phyloP scores from a whole-genome alignment of 1,139 yeast species.

The Kazachstania sp. region DNA sequence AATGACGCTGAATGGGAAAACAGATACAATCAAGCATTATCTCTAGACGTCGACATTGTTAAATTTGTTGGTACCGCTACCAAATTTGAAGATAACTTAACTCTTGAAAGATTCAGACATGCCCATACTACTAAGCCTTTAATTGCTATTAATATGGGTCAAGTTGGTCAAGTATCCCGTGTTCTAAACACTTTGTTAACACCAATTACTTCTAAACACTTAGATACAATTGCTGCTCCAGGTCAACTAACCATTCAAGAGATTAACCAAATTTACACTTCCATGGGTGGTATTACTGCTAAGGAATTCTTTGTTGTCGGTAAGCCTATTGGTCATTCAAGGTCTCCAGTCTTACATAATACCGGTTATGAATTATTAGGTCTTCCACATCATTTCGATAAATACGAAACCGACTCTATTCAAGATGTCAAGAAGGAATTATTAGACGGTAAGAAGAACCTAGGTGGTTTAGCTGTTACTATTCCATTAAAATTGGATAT shows the following conservation, averaged over 20 bases:
- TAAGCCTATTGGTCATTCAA: conserved; percentile 72
- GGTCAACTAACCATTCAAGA: conserved; percentile 62
- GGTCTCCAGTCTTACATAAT: conserved; percentile 80
- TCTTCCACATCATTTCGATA: conserved; percentile 64
- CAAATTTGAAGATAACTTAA: conserved; percentile 56
- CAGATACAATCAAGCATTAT: conserved; percentile 57
- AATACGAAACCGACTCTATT: conserved; percentile 61
- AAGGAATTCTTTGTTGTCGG: conserved; percentile 75
- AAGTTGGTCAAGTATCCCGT: conserved; percentile 66
- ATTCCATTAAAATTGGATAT: conserved; percentile 83
- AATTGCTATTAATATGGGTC: conserved; percentile 78
- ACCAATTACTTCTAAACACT: conserved; percentile 65
- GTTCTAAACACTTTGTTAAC: conserved; percentile 68
- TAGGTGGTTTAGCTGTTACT: conserved; percentile 89
- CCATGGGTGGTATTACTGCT: conserved; percentile 51
- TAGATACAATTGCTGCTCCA: conserved; percentile 66
- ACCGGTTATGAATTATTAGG: conserved; percentile 65
- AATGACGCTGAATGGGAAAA: conserved; percentile 62
- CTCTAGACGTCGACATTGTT: conserved; percentile 62
- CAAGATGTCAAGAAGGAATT: conserved; percentile 41
- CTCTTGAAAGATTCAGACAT: conserved; percentile 59
- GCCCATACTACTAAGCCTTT: conserved; percentile 51
- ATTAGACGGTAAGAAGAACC: conserved; percentile 40
- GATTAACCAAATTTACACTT: conserved; percentile 50
- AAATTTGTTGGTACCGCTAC: conserved; percentile 79